Percentiles rank a stretch among this genome's conserved stretches.
Evolutionary conservation across 208 protist genomes (phyloP).

Genomic region (Crithidia fasciculata): DNA sequence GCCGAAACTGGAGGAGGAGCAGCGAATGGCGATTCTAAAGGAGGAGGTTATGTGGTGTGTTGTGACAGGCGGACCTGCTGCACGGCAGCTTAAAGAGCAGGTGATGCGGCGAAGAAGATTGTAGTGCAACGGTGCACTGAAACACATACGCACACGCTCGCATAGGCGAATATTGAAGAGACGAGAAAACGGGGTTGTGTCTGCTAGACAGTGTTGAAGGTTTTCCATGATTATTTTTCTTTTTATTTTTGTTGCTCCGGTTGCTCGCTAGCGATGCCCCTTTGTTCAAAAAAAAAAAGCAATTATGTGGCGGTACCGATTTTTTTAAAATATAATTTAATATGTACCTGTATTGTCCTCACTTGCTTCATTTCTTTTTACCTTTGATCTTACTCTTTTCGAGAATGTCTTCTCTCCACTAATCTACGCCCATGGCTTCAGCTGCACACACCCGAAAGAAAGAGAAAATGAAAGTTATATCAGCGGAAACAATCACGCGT

Average conservation of each 20-base stretch:
- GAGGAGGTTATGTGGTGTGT: conserved; percentile 51
- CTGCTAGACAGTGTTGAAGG: no score
- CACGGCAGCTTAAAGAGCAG: conserved; percentile 19
- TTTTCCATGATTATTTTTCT: no score
- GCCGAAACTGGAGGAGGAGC: conserved; percentile 35
- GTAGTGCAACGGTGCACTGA: no score
- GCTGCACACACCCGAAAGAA: no score
- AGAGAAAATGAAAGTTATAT: no score
- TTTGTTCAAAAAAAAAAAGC: no score
- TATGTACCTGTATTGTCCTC: not conserved
- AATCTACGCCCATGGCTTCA: not conserved
- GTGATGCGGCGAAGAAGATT: not conserved
- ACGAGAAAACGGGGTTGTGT: not conserved
- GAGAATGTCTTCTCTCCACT: not conserved
- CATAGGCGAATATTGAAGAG: not conserved
- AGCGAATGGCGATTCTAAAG: conserved; percentile 37
- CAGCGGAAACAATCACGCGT: no score
- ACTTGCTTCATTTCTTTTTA: conserved; percentile 8
- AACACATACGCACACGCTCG: no score
- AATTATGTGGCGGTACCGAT: no score
- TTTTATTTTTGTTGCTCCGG: no score
- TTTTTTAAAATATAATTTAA: no score
- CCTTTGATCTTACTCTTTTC: conserved; percentile 8
- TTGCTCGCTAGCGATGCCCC: no score
- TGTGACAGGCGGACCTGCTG: conserved; percentile 24